phyloP scores from a whole-genome alignment of 1,284 basidiomycete genomes.

The Pisolithus thermaeus region DNA sequence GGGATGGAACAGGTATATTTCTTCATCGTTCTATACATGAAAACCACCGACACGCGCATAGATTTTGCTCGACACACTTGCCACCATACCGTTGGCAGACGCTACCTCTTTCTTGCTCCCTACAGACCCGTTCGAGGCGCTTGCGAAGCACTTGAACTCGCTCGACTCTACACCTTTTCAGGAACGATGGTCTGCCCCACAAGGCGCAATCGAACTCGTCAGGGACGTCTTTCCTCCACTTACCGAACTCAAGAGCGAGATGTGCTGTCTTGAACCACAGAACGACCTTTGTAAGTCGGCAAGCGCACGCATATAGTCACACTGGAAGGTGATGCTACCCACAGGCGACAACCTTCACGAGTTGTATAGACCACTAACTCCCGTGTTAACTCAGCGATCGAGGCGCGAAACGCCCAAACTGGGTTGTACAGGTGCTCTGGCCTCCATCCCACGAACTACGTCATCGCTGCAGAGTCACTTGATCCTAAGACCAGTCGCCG shows the following conservation, averaged over 20 bases:
- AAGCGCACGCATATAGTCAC: slow-evolving; percentile 20
- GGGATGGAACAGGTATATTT: slow-evolving; percentile 41
- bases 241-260: no score
- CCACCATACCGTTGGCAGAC: slow-evolving; percentile 41
- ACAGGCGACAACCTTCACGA: slow-evolving; percentile 21
- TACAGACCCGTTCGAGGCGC: slow-evolving; percentile 43
- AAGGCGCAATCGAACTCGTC: slow-evolving; percentile 48
- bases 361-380: slow-evolving; percentile 31
- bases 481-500: slow-evolving; percentile 13
- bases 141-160: no score
- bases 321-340: slow-evolving; percentile 9
- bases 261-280: no score
- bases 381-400: slow-evolving; percentile 36
- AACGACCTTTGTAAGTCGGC: no score
- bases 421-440: slow-evolving; percentile 16
- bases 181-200: no score
- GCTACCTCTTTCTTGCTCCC: slow-evolving; percentile 44
- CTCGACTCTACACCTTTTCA: no score
- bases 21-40: neutral
- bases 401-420: slow-evolving; percentile 33
- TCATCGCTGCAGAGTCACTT: slow-evolving; percentile 14
- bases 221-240: slow-evolving; percentile 18
- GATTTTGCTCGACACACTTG: slow-evolving; percentile 40
- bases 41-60: slow-evolving; percentile 20
- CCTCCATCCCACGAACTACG: slow-evolving; percentile 23